Conservation (phyloP, 2,329 filamentous ascomycete species). For the Clonostachys rosea region DNA sequence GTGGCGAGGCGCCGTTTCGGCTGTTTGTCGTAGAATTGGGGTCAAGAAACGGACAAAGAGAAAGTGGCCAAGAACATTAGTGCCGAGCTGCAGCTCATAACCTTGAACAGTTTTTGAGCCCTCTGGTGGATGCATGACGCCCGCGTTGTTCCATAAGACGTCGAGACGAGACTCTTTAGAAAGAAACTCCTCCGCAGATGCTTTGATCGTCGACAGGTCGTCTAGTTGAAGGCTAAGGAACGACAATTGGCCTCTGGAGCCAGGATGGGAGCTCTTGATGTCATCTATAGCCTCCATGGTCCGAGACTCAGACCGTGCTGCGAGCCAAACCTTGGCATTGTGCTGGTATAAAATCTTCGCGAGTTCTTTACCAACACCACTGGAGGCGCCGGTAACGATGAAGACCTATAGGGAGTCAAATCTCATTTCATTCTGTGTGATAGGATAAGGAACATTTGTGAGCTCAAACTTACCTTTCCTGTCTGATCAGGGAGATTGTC, state of each 20-base stretch:
- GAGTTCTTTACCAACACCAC: conserved; percentile 42
- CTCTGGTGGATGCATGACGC: conserved; percentile 27
- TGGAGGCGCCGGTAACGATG: conserved; percentile 36
- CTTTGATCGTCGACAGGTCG: conserved; percentile 20
- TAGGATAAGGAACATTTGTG: too few relatives aligned
- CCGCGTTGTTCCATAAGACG: conserved; percentile 34
- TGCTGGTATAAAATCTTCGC: conserved; percentile 43
- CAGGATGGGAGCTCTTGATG: conserved; percentile 23
- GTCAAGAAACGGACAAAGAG: conserved; percentile 27
- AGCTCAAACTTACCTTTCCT: background rate
- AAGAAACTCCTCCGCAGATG: conserved; percentile 14
- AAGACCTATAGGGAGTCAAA: conserved; percentile 21
- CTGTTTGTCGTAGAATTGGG: conserved; percentile 21
- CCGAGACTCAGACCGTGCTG: conserved; percentile 34
- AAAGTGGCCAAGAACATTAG: conserved; percentile 30
- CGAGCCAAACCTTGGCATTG: conserved; percentile 47
- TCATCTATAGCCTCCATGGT: conserved; percentile 30
- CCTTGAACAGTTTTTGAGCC: conserved; percentile 27
- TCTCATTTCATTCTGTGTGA: too few relatives aligned
- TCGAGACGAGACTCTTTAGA: conserved; percentile 18
- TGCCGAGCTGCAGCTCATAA: conserved; percentile 32
- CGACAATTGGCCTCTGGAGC: conserved; percentile 25
- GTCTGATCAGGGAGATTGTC: conserved; percentile 2
- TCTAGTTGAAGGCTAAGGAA: conserved; percentile 33
- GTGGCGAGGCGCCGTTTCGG: conserved; percentile 15